Percentiles rank a stretch among this genome's conserved stretches.
These are phyloP conservation scores for Melampsora americana DNA, from an alignment of 1,284 basidiomycete species.

Conservation along the genomic window DNA sequence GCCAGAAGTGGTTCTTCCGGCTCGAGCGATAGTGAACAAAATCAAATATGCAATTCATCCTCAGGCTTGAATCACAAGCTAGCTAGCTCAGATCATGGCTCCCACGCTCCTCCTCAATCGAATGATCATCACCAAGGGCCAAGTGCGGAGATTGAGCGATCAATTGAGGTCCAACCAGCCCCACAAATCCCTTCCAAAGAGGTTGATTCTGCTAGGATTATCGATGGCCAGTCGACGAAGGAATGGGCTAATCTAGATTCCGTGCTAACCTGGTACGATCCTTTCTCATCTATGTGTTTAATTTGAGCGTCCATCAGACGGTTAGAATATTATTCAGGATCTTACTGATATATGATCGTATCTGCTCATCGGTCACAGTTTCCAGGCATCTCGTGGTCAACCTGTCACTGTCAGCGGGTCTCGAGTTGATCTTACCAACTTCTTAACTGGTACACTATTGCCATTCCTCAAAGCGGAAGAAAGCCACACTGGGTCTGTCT, in stretches of 20 bases:
- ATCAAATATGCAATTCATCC: no score
- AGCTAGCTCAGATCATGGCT: no score
- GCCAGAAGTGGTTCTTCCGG: no score
- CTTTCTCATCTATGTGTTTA: neutral
- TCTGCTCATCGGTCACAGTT: neutral
- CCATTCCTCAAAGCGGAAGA: slow-evolving; percentile 34
- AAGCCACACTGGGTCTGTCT: slow-evolving; percentile 3
- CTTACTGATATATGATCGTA: neutral
- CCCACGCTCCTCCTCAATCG: no score
- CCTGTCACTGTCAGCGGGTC: neutral
- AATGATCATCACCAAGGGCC: no score
- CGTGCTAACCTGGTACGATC: neutral
- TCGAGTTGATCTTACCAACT: slow-evolving; percentile 15
- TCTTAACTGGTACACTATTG: slow-evolving; percentile 17
- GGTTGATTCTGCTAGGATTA: neutral
- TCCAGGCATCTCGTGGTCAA: neutral
- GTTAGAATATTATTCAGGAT: no score
- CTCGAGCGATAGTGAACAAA: no score
- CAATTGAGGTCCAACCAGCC: neutral
- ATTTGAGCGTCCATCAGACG: no score
- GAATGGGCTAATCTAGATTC: slow-evolving; percentile 22
- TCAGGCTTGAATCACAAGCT: no score
- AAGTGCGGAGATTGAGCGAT: no score
- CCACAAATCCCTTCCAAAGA: neutral
- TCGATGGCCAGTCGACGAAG: slow-evolving; percentile 2